These are phyloP conservation scores for Gossypioides kirkii DNA, from an alignment of 345 rosid species.

Conservation along the genomic window DNA sequence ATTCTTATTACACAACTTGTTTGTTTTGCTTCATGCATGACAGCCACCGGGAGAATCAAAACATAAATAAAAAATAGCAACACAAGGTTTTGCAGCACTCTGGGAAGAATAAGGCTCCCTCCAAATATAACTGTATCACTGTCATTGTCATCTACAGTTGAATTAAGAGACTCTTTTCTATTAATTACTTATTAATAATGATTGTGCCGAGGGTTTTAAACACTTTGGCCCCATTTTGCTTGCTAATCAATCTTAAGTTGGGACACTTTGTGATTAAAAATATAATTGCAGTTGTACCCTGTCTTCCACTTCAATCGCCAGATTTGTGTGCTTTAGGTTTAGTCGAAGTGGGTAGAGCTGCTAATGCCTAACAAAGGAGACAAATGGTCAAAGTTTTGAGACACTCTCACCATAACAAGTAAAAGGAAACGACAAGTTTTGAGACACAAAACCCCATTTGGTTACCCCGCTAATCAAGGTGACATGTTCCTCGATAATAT, in stretches of 20 bases:
- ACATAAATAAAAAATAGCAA: not conserved
- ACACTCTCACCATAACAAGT: not conserved
- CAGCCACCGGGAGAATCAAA: too few relatives aligned
- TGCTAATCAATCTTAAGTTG: too few relatives aligned
- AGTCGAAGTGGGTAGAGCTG: conserved; percentile 23
- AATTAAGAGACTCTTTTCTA: not conserved
- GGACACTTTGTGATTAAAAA: not conserved
- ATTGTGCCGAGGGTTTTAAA: conserved; percentile 15
- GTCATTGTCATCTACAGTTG: conserved; percentile 9
- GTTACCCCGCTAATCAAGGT: conserved; percentile 40
- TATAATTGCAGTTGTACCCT: not conserved
- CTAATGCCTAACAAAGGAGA: not conserved
- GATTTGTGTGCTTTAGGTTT: not conserved
- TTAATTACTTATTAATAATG: conserved; percentile 9
- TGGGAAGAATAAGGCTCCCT: too few relatives aligned
- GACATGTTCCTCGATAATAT: conserved; percentile 36
- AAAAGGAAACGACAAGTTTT: conserved; percentile 16
- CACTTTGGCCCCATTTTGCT: conserved; percentile 13
- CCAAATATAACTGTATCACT: not conserved
- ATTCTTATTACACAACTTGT: too few relatives aligned
- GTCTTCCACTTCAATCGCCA: conserved; percentile 1
- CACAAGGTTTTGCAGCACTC: not conserved
- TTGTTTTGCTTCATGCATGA: too few relatives aligned
- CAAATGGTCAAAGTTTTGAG: conserved; percentile 32
- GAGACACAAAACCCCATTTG: conserved; percentile 22